Conservation (phyloP, 768 basidiomycete species). For the Boletus vinaceobasis region DNA sequence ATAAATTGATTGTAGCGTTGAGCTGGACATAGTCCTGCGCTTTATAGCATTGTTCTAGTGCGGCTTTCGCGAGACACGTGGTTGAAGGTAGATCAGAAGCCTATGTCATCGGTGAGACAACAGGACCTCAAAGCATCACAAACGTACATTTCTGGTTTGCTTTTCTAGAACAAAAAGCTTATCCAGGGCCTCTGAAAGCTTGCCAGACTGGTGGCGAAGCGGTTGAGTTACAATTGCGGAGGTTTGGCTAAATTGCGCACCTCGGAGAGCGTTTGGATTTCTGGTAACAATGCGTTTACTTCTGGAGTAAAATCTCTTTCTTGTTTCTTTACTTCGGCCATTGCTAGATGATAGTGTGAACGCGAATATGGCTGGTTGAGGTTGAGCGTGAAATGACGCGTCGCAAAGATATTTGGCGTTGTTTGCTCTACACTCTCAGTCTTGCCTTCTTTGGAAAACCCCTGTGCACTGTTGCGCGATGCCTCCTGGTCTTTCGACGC, state of each 20-base stretch:
- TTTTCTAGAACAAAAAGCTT: slow-evolving; percentile 89
- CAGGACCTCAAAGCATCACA: not conserved
- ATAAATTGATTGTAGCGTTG: slow-evolving; percentile 60
- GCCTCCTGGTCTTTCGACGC: not conserved
- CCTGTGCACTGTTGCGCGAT: slow-evolving; percentile 15
- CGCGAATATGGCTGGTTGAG: slow-evolving; percentile 39
- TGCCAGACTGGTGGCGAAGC: slow-evolving; percentile 56
- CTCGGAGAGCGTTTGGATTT: slow-evolving; percentile 65
- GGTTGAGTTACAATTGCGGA: slow-evolving; percentile 6
- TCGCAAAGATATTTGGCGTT: slow-evolving; percentile 51
- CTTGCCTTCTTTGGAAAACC: slow-evolving; percentile 18
- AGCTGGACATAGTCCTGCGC: slow-evolving; percentile 66
- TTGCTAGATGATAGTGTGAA: slow-evolving; percentile 44
- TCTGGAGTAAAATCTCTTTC: slow-evolving; percentile 86
- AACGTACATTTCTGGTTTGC: slow-evolving; percentile 87
- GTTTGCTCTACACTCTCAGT: slow-evolving; percentile 23
- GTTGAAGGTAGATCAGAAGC: slow-evolving; percentile 94
- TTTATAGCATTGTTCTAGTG: slow-evolving; percentile 68
- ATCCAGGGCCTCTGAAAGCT: slow-evolving; percentile 83
- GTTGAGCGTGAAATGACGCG: slow-evolving; percentile 50
- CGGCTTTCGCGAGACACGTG: slow-evolving; percentile 73
- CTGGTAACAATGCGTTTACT: slow-evolving; percentile 71
- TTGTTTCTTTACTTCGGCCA: slow-evolving; percentile 81
- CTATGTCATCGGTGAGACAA: slow-evolving; percentile 38
- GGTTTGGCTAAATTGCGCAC: slow-evolving; percentile 39